Base-by-base conservation (phyloP, 2,329 filamentous ascomycete species). In the Clonostachys chloroleuca region DNA sequence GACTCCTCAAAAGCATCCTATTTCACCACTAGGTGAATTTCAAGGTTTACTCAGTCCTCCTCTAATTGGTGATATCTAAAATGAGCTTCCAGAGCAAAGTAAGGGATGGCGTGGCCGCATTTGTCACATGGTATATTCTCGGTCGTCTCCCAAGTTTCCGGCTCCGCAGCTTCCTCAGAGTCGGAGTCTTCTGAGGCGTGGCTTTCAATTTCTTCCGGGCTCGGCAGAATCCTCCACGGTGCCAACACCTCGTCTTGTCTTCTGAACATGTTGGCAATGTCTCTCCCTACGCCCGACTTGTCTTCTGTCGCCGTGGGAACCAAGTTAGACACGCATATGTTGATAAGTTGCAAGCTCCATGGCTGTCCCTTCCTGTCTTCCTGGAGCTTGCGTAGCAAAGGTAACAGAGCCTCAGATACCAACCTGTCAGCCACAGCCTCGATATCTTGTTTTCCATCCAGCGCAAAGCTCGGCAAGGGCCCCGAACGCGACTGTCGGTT, bases 281-380 rank as follows among this genome's bases (percentile, higher is more conserved):
- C 84, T 52, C 87, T 76, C 2, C 88, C 89, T n/a, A 69, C 72
- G 33, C 77, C 78, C 10, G 70, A 67, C 49, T 74, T 68, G 37
- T 65, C 63, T 36, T 77, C 73, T 13, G 70, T 70, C 5, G 78
- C 81, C 14, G 70, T 73, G 39, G 77, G 71, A 2, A 77, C 77
- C 84, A 97, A 92, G 60, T 96, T 95, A 13, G 88, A 87, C 8
- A 89, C 91, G 42, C 89, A 92, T 18, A 97, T 72, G 54, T 96
- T 97, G 49, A 97, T 73, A 45, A 97, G 70, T 53, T 87, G 88
- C 16, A 96, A 66, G 54, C 92, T 88, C 87, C 89, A 95, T 9
- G 74, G 72, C 50, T 77, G 78, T 8, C 74, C 69, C 51, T 77
- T 80, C 3, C 36, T 39, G 51, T 87, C 83, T 0, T 83, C 77